These are phyloP conservation scores for Backusella liffmaniae DNA, from an alignment of 192 early-diverging fungal genomes.

Conservation along the genomic window DNA sequence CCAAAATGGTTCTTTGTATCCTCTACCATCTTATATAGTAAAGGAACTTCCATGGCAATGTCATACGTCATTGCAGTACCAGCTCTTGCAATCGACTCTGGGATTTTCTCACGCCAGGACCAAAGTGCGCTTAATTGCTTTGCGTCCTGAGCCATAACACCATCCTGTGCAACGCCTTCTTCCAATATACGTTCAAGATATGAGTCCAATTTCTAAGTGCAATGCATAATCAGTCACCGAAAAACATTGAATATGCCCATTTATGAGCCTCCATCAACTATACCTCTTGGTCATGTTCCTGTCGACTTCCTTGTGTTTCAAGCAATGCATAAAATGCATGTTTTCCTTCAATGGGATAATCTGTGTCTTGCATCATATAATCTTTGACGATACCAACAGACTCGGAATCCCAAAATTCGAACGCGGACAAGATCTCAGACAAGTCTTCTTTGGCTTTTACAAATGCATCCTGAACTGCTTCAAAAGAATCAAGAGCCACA, in stretches of 20 bases:
- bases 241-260: neutral
- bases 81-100: slow-evolving; percentile 81
- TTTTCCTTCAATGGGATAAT: slow-evolving; percentile 58
- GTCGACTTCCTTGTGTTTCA: slow-evolving; percentile 89
- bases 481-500: slow-evolving; percentile 73
- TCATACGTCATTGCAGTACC: slow-evolving; percentile 96
- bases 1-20: slow-evolving; percentile 68
- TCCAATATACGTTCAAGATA: slow-evolving; percentile 80
- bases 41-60: slow-evolving; percentile 82
- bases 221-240: neutral
- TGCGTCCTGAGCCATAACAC: slow-evolving; percentile 85
- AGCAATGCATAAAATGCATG: slow-evolving; percentile 89
- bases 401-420: slow-evolving; percentile 92
- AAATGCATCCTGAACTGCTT: slow-evolving; percentile 81
- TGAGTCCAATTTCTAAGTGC: slow-evolving; percentile 59
- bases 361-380: slow-evolving; percentile 56
- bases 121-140: slow-evolving; percentile 68
- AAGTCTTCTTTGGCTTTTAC: slow-evolving; percentile 71
- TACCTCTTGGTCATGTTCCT: slow-evolving; percentile 86
- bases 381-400: slow-evolving; percentile 71
- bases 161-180: slow-evolving; percentile 74
- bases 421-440: slow-evolving; percentile 92
- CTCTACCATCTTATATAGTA: slow-evolving; percentile 80
- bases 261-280: neutral
- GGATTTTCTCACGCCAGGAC: slow-evolving; percentile 90